Conservation (phyloP, 192 early-diverging fungal genomes). For the Kickxella alabastrina region DNA sequence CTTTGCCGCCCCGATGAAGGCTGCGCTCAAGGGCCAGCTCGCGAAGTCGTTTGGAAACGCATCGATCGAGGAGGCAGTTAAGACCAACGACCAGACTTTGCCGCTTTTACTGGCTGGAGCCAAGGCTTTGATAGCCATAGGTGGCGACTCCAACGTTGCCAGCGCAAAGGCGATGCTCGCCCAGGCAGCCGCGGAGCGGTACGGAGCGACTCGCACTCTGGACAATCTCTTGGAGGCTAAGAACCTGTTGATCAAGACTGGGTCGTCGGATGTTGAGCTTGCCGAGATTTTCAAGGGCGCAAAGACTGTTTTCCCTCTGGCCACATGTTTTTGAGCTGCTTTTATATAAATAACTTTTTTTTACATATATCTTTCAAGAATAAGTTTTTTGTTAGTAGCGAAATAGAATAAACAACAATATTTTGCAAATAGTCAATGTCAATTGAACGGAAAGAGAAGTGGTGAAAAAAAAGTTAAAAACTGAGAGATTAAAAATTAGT, state of each 20-base stretch:
- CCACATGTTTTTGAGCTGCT: slow-evolving; percentile 50
- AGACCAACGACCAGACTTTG: slow-evolving; percentile 12
- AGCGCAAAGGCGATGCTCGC: slow-evolving; percentile 12
- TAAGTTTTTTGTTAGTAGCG: neutral
- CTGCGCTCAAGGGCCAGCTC: slow-evolving; percentile 38
- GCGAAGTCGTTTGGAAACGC: slow-evolving; percentile 35
- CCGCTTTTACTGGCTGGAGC: slow-evolving; percentile 13
- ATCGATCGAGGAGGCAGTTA: slow-evolving; percentile 15
- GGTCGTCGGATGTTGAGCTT: slow-evolving; percentile 12
- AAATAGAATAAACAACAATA: neutral
- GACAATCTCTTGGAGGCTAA: slow-evolving; percentile 19
- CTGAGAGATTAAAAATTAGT: neutral
- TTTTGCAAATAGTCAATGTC: slow-evolving; percentile 9
- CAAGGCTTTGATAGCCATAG: slow-evolving; percentile 25
- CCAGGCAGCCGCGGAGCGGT: slow-evolving; percentile 12
- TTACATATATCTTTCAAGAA: neutral
- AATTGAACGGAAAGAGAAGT: slow-evolving; percentile 1
- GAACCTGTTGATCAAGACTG: slow-evolving; percentile 16
- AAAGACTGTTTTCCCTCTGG: slow-evolving; percentile 30
- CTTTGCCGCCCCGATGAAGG: slow-evolving; percentile 50
- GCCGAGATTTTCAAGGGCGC: slow-evolving; percentile 15
- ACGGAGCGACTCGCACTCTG: slow-evolving; percentile 26
- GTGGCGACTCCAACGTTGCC: slow-evolving; percentile 11
- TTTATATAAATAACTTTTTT: slow-evolving; percentile 13
- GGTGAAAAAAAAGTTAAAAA: slow-evolving; percentile 4